Percentiles rank a stretch among this genome's conserved stretches.
These are phyloP conservation scores for Septoria linicola DNA, from an alignment of 2,329 filamentous ascomycete genomes.

Conservation along the genomic window DNA sequence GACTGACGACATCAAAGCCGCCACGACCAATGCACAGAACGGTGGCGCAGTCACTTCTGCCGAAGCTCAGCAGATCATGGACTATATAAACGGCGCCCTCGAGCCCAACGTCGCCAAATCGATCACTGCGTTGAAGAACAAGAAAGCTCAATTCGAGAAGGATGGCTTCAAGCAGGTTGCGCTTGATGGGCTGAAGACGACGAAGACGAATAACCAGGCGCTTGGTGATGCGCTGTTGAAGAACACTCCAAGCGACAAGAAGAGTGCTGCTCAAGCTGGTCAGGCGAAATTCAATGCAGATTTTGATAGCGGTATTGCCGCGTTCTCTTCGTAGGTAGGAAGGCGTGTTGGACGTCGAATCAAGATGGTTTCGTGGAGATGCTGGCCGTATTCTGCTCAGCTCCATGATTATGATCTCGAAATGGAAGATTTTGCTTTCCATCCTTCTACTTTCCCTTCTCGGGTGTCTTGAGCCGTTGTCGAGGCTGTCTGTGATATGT, in stretches of 20 bases:
- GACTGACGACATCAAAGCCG: slow-evolving; percentile 23
- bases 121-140: slow-evolving; percentile 22
- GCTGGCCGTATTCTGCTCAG: too few species aligned
- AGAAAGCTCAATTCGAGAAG: slow-evolving; percentile 20
- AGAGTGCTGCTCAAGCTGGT: slow-evolving; percentile 16
- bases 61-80: slow-evolving; percentile 21
- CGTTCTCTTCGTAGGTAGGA: slow-evolving; percentile 11
- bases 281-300: slow-evolving; percentile 44
- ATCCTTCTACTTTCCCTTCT: too few species aligned
- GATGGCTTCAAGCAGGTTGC: slow-evolving; percentile 19
- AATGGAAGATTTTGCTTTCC: too few species aligned
- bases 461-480: too few species aligned
- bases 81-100: slow-evolving; percentile 27
- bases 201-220: slow-evolving; percentile 16
- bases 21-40: slow-evolving; percentile 20
- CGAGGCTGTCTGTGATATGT: too few species aligned
- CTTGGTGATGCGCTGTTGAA: slow-evolving; percentile 19
- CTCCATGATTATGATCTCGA: too few species aligned
- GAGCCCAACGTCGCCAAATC: slow-evolving; percentile 20
- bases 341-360: too few species aligned
- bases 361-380: too few species aligned
- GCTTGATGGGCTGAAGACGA: slow-evolving; percentile 16
- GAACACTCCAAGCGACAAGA: slow-evolving; percentile 18
- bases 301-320: slow-evolving; percentile 19
- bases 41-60: slow-evolving; percentile 11